These are phyloP conservation scores for Corrigiola litoralis DNA, from an alignment of 179 eudicot species.

Conservation along the genomic window DNA sequence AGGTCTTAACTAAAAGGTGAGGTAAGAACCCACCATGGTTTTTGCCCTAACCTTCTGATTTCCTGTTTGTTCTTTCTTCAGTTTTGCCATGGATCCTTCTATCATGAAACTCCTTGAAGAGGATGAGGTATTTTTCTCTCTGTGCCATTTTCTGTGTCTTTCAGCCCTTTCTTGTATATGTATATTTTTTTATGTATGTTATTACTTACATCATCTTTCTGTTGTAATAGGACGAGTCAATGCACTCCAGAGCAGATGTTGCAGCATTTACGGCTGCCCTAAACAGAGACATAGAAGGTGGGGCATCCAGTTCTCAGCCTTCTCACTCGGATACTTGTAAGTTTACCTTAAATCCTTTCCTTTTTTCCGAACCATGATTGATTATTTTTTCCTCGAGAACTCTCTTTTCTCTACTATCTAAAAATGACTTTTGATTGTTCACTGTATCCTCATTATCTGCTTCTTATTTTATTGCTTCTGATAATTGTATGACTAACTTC, in stretches of 20 bases:
- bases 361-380: too few species aligned
- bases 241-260: conserved; percentile 99
- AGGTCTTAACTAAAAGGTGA: too few species aligned
- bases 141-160: background rate
- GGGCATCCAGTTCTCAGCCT: conserved; percentile 44
- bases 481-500: conserved; percentile 5
- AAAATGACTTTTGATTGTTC: too few species aligned
- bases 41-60: too few species aligned
- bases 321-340: conserved; percentile 35
- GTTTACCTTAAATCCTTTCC: too few species aligned
- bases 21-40: too few species aligned
- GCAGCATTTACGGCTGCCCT: conserved; percentile 95
- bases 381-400: too few species aligned
- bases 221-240: conserved; percentile 64
- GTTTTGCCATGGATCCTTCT: conserved; percentile 51
- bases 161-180: background rate
- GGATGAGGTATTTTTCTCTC: conserved; percentile 66
- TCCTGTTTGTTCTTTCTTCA: too few species aligned
- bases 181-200: background rate
- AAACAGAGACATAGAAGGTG: conserved; percentile 82
- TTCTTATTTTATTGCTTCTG: background rate
- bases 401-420: too few species aligned
- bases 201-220: too few species aligned
- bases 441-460: background rate
- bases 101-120: conserved; percentile 81